Conservation (phyloP, 2,329 filamentous ascomycete species). For the Aureobasidium mangrovei region DNA sequence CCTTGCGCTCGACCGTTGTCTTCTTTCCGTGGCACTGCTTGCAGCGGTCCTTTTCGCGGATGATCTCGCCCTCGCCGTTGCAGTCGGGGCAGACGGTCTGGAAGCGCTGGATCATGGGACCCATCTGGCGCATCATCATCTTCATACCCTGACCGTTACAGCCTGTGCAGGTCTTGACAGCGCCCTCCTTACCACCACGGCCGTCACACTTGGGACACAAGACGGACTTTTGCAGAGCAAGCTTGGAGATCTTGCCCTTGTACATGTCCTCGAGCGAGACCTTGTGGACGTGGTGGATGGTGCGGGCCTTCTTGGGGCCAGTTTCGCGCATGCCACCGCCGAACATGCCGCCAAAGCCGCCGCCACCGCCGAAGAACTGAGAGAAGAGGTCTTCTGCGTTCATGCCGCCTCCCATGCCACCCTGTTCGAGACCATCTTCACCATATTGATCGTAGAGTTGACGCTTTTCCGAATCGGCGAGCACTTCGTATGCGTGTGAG, state of each 20-base stretch:
- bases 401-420: slow-evolving; percentile 72
- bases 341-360: slow-evolving; percentile 55
- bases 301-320: slow-evolving; percentile 84
- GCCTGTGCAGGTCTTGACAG: slow-evolving; percentile 84
- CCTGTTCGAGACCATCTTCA: slow-evolving; percentile 84
- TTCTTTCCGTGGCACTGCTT: slow-evolving; percentile 97
- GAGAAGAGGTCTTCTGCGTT: slow-evolving; percentile 93
- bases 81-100: slow-evolving; percentile 98
- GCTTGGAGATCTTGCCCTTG: slow-evolving; percentile 93
- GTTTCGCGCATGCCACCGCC: slow-evolving; percentile 75
- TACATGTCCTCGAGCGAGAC: slow-evolving; percentile 97
- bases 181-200: slow-evolving; percentile 90
- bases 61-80: slow-evolving; percentile 92
- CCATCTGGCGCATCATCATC: slow-evolving; percentile 99
- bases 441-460: slow-evolving; percentile 93
- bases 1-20: slow-evolving; percentile 94
- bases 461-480: slow-evolving; percentile 88
- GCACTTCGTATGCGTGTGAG: slow-evolving; percentile 88
- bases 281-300: slow-evolving; percentile 97
- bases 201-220: slow-evolving; percentile 94
- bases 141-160: slow-evolving; percentile 97
- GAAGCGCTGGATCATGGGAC: slow-evolving; percentile 99
- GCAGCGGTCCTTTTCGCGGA: slow-evolving; percentile 95
- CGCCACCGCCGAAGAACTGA: slow-evolving; percentile 82
- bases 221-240: slow-evolving; percentile 93